Evolutionary conservation across 768 basidiomycete species (phyloP), one percentile per base, ranked within the genome.

Genomic region (Tulasnella sp.): DNA sequence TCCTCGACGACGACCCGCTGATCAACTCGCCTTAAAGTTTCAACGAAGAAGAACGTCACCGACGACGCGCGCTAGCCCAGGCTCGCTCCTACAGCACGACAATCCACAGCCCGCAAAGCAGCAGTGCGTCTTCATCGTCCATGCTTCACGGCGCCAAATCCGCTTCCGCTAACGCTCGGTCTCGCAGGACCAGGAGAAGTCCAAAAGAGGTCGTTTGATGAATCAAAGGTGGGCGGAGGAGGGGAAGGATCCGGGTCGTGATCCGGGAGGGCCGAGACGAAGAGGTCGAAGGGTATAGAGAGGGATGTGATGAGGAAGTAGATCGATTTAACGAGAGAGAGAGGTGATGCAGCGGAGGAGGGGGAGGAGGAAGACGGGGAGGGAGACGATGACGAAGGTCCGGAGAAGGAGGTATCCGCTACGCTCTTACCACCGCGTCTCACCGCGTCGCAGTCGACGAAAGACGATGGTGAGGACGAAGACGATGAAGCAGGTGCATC

Each of bases 121-220:
- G 45, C 75, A 45, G 75, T 25, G n/a, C 67, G 29, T 72, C 29
- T 14, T 58, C 45, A 8, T 72, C n/a, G n/a, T n/a, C 71, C 9
- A 45, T 19, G 14, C 31, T 42, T 8, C 64, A 17, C 73, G 45
- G 19, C 64, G 29, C 12, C 73, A 52, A 75, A 17, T 75, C 73
- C 11, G 39, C 37, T 19, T 8, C 8, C 42, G 42, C 42, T 19
- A 42, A 42, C 9, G 42, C 9, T 8, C 42, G 42, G 17, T 17
- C 42, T 17, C n/a, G n/a, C n/a, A n/a, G n/a, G n/a, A 17, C 17
- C 42, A 8, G 76, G 25, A 34, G 77, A 36, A 78, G 77, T 76
- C 89, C 89, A 29, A 89, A n/a, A n/a, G 80, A 87, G 89, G 38
- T 85, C 88, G 0, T 88, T 89, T 74, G 89, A 89, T 75, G 89